Evolutionary conservation across 1,284 basidiomycete species (phyloP), one percentile per base, ranked within the genome.

Genomic region (Phellopilus nigrolimitatus): DNA sequence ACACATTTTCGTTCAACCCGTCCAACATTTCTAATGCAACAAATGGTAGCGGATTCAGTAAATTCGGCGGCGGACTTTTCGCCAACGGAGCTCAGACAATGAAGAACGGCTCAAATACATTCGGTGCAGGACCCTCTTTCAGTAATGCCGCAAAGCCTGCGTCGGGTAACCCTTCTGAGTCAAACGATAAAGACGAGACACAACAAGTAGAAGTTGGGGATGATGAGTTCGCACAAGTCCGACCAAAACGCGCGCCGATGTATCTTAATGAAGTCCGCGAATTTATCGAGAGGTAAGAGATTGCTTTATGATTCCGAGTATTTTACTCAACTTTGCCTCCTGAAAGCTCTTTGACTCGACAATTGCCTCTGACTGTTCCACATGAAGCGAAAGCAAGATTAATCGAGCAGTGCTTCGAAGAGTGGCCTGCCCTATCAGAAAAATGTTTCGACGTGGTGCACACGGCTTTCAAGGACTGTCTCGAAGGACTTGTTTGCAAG

Each of bases 301-400:
- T n/a, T n/a, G n/a, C 12, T 17, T 28, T 10, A 10, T 19, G 19
- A 47, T 13, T 2, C 24, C 39, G 8, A 21, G 41, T 52, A 17
- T 41, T 2, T 17, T 19, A 31, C 31, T 40, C 22, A n/a, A 39
- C 22, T 33, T 48, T n/a, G 47, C 21, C 31, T n/a, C 8, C 12
- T 19, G 40, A 21, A 12, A 61, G 67, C 13, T 63, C 63, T 8
- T 60, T 64, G 7, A 65, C 64, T 6, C 58, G 67, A 30, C 67
- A 71, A 44, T 56, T 70, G 0, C 68, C 68, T 1, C 56, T 60
- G 31, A 66, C 66, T 47, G 60, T 65, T 7, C 68, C 68, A 1
- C 69, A 64, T 53, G 53, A 60, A 2, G 63, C 66, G 7, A 69
- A 68, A 42, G 54, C 56, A 2, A 45, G 55, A n/a, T 45, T 62